A percentile compares a stretch with the other conserved stretches of the same genome.
phyloP scores from a whole-genome alignment of 805 yeast species.

The Vanderwaltozyma verrucispora region DNA sequence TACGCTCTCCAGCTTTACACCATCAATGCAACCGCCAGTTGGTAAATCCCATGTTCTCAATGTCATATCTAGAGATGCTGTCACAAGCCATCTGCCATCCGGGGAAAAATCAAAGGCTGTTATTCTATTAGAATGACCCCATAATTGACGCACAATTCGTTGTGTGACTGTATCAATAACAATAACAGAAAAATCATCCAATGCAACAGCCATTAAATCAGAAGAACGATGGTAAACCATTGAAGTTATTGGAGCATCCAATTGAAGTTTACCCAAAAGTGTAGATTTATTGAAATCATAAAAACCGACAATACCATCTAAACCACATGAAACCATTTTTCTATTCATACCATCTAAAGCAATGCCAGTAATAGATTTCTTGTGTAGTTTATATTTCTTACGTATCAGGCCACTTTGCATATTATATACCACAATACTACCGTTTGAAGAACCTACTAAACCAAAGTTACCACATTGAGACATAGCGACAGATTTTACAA shows the following conservation, averaged over 20 bases:
- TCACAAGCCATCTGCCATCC: slow-evolving; percentile 90
- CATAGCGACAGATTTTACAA: slow-evolving; percentile 63
- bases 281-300: slow-evolving; percentile 71
- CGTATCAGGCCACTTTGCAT: slow-evolving; percentile 84
- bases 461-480: slow-evolving; percentile 96
- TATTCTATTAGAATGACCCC: slow-evolving; percentile 84
- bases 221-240: slow-evolving; percentile 73
- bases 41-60: slow-evolving; percentile 96
- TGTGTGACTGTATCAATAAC: slow-evolving; percentile 76
- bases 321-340: slow-evolving; percentile 74
- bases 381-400: slow-evolving; percentile 58
- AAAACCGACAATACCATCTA: slow-evolving; percentile 84
- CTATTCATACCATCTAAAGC: slow-evolving; percentile 86
- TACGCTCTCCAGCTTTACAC: slow-evolving; percentile 65
- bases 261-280: slow-evolving; percentile 51
- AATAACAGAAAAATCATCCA: slow-evolving; percentile 78
- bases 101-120: slow-evolving; percentile 86
- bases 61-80: slow-evolving; percentile 75
- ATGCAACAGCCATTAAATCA: slow-evolving; percentile 72
- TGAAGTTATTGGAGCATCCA: slow-evolving; percentile 69
- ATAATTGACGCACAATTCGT: slow-evolving; percentile 71
- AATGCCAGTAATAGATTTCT: slow-evolving; percentile 77
- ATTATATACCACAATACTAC: slow-evolving; percentile 79
- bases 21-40: slow-evolving; percentile 94
- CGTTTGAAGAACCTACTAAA: slow-evolving; percentile 76